These are phyloP conservation scores for Hypoxylon cercidicola DNA, from an alignment of 495 filamentous ascomycete genomes.

Conservation along the genomic window DNA sequence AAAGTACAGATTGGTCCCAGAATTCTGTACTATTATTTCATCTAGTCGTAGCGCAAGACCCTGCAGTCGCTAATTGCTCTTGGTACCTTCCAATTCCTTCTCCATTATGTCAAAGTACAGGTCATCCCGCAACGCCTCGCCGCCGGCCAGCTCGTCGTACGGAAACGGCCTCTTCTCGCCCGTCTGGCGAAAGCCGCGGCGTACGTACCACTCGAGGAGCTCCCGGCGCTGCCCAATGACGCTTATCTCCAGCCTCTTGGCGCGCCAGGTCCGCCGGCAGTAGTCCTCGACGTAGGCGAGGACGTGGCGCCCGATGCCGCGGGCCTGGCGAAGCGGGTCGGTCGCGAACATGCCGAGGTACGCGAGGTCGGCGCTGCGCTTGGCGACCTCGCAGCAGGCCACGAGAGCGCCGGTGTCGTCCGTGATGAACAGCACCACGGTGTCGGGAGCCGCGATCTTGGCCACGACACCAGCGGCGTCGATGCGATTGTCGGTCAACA, in stretches of 20 bases:
- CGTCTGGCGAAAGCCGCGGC: constrained; percentile 54
- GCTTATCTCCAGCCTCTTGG: constrained; percentile 47
- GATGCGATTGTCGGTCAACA: constrained; percentile 24
- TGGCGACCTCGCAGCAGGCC: constrained; percentile 49
- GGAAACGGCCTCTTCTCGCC: constrained; percentile 56
- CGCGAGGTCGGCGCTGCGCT: constrained; percentile 31
- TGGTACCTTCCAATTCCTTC: constrained; percentile 39
- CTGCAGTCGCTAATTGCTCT: no score
- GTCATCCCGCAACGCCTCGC: constrained; percentile 49
- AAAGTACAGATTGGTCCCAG: no score
- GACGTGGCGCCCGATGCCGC: constrained; percentile 54
- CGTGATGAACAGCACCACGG: constrained; percentile 49
- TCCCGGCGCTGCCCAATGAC: constrained; percentile 53
- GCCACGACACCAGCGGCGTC: constrained; percentile 42
- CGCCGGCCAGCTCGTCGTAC: constrained; percentile 29
- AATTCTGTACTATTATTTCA: no score
- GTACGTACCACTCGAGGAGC: constrained; percentile 57
- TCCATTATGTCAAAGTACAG: constrained; percentile 53
- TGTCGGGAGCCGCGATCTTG: constrained; percentile 54
- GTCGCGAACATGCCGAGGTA: constrained; percentile 59
- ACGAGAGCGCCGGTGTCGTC: constrained; percentile 38
- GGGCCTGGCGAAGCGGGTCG: constrained; percentile 47
- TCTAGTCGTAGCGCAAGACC: no score
- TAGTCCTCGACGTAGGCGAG: constrained; percentile 55
- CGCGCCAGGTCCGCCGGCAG: constrained; percentile 45